Base-by-base conservation (phyloP, 1,284 basidiomycete genomes). In the Vanrija sp. region DNA sequence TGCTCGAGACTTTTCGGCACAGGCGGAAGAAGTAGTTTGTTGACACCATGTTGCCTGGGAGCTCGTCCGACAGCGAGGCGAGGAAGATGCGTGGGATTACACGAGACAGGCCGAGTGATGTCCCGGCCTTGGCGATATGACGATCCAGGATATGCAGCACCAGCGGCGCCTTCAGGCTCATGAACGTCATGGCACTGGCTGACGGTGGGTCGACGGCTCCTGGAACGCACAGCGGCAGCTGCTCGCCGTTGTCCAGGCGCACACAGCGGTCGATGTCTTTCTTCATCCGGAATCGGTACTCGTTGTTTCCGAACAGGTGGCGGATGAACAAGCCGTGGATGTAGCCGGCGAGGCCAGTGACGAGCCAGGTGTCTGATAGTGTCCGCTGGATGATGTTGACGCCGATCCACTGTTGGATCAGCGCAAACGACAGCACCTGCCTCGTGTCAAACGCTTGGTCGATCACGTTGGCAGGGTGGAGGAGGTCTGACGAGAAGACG, bases 331-430 rank as follows among this genome's bases (percentile, higher is more conserved):
- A 82, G 14, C 88, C 87, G 23, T 90, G 88, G 68, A 98, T 88
- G 74, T 97, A 95, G 34, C 93, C 81, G 12, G 91, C 87, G 25
- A 99, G 80, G 2, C 95, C 96, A 64, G 95, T 91, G 61, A 95
- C 86, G 16, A 99, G 84, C 96, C 96, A 99, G 7, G 87, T 85
- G 76, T 98, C 96, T 9, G 92, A 89, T 83, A 90, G 91, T n/a
- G 87, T 85, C 76, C 91, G 91, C 53, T 89, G 93, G 55, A 95
- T 86, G 65, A 99, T 92, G 75, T 98, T 96, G 77, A 99, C 87
- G 19, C 96, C 95, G 52, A 92, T 83, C 96, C 96, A 98, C 76
- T 99, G 96, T 65, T 86, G 91, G 6, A 93, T 93, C 40, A 98
- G 81, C 2, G 90, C 87, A 69, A 98, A 90, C 26, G 87, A 83